These are phyloP conservation scores for Diplotaxis tenuifolia DNA, from an alignment of 345 rosid genomes.

Conservation along the genomic window DNA sequence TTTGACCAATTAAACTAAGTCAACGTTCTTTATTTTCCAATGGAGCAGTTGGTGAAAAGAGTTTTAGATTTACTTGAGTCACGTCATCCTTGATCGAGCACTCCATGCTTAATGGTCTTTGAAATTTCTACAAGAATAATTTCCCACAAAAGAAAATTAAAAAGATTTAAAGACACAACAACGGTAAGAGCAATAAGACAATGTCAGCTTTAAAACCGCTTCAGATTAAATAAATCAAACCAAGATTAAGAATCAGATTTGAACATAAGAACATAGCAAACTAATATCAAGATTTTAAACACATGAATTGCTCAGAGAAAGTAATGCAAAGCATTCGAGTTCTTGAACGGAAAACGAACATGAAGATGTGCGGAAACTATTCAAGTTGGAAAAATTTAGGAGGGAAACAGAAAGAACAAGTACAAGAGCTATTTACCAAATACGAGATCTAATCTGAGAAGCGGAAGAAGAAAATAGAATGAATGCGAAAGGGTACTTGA, in stretches of 20 bases:
- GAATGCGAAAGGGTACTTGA: background rate
- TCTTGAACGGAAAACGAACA: background rate
- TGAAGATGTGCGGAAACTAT: background rate
- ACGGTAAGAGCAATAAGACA: background rate
- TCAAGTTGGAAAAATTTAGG: background rate
- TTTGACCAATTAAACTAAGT: background rate
- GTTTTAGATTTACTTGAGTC: slow-evolving; percentile 45
- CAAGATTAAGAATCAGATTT: background rate
- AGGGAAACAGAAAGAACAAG: background rate
- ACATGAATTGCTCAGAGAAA: background rate
- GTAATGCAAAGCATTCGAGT: background rate
- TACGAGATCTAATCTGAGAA: background rate
- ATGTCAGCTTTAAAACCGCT: background rate
- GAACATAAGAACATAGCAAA: background rate
- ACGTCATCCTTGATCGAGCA: slow-evolving; percentile 53
- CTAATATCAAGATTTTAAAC: background rate
- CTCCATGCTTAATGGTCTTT: slow-evolving; percentile 20
- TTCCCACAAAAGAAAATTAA: background rate
- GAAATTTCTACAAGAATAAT: background rate
- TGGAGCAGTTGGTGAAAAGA: background rate
- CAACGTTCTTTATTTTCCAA: background rate
- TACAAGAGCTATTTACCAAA: background rate
- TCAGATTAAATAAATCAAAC: background rate
- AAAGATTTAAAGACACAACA: background rate
- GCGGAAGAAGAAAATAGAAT: no score